Evolutionary conservation across 2,329 filamentous ascomycete genomes (phyloP).

Genomic region (Fusarium siculi): DNA sequence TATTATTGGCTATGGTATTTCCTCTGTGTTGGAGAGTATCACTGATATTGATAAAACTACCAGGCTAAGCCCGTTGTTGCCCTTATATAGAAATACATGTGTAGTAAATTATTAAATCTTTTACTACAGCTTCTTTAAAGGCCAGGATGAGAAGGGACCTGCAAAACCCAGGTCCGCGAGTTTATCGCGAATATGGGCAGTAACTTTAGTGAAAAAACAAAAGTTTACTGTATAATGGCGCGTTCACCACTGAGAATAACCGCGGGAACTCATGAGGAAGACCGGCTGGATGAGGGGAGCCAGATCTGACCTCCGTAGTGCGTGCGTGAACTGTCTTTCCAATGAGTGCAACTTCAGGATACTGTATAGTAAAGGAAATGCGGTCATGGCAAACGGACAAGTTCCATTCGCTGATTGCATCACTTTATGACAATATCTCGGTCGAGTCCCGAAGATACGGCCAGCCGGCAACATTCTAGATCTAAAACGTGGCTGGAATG

Average conservation of each 20-base stretch:
- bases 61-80: background rate
- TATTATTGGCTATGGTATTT: background rate
- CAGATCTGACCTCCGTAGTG: slow-evolving; percentile 5
- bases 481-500: slow-evolving; percentile 15
- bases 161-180: background rate
- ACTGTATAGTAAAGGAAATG: background rate
- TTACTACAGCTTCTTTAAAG: background rate
- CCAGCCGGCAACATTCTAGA: slow-evolving; percentile 14
- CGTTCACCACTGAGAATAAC: slow-evolving; percentile 27
- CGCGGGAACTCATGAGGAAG: slow-evolving; percentile 31
- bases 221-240: background rate
- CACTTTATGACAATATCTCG: slow-evolving; percentile 31
- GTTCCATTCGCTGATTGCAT: slow-evolving; percentile 22
- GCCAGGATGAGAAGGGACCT: background rate
- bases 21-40: background rate
- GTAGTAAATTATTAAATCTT: background rate
- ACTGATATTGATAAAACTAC: background rate
- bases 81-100: background rate
- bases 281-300: slow-evolving; percentile 34
- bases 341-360: background rate
- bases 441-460: slow-evolving; percentile 42
- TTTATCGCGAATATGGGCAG: background rate
- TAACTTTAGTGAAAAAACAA: background rate
- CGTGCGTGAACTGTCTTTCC: background rate
- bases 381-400: slow-evolving; percentile 14